Evolutionary conservation across 352 stramenopile species (phyloP).

Genomic region (Phytophthora pluvialis): DNA sequence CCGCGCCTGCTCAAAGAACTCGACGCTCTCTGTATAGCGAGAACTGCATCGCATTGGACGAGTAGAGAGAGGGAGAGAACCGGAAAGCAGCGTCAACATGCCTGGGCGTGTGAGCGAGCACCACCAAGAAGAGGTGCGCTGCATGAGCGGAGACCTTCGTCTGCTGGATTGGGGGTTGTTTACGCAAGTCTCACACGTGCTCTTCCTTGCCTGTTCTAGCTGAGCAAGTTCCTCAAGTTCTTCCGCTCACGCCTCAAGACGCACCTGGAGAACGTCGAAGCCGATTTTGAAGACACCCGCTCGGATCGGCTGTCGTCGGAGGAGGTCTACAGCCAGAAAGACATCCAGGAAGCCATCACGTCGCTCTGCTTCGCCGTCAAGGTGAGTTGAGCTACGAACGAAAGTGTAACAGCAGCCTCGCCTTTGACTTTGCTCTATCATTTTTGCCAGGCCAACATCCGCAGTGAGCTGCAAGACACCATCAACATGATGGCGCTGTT

Average conservation of each 20-base stretch:
- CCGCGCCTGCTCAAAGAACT: constrained; percentile 10
- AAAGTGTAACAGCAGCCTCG: not conserved
- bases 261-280: constrained; percentile 84
- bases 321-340: constrained; percentile 86
- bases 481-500: constrained; percentile 90
- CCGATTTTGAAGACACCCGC: constrained; percentile 86
- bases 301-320: constrained; percentile 82
- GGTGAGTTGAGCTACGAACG: constrained; percentile 29
- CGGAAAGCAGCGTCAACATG: constrained; percentile 9
- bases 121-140: constrained; percentile 71
- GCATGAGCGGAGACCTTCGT: not conserved
- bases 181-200: constrained; percentile 17
- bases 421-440: not conserved
- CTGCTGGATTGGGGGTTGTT: too few relatives aligned
- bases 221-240: constrained; percentile 88
- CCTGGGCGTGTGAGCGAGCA: constrained; percentile 46
- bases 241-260: constrained; percentile 79
- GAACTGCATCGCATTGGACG: not conserved
- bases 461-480: constrained; percentile 81
- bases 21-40: not conserved
- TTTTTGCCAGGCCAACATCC: constrained; percentile 58
- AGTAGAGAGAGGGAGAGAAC: not conserved
- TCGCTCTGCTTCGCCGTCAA: constrained; percentile 86
- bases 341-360: constrained; percentile 74
- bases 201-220: constrained; percentile 29